A percentile compares a stretch with the other conserved stretches of the same genome.
Evolutionary conservation across 768 basidiomycete genomes (phyloP).

Genomic region (Piloderma croceum): DNA sequence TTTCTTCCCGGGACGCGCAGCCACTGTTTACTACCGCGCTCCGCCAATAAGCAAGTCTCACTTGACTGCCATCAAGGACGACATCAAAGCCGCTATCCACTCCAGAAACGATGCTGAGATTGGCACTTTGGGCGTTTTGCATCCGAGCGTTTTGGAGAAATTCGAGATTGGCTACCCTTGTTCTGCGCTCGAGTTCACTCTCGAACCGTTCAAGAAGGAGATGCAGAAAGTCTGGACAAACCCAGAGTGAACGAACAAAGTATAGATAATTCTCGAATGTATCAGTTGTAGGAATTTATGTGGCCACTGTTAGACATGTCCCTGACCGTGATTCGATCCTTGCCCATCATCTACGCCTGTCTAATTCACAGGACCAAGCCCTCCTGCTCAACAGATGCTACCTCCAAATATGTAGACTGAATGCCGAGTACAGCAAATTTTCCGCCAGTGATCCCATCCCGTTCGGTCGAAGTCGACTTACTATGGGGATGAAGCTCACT

Average conservation of each 20-base stretch:
- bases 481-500: no score
- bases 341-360: no score
- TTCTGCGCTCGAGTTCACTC: constrained; percentile 88
- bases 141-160: constrained; percentile 85
- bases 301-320: no score
- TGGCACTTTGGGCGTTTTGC: constrained; percentile 88
- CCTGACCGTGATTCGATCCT: no score
- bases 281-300: no score
- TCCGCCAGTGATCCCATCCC: no score
- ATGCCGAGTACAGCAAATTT: no score
- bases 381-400: no score
- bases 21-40: constrained; percentile 82
- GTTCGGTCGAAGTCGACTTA: no score
- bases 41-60: constrained; percentile 31
- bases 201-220: constrained; percentile 89
- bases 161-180: constrained; percentile 95
- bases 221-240: constrained; percentile 54
- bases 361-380: no score
- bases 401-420: no score
- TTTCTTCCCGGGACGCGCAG: constrained; percentile 94
- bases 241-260: constrained; percentile 32
- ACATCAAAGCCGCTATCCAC: constrained; percentile 40
- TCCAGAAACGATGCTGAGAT: constrained; percentile 60
- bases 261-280: no score
- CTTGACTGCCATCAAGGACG: constrained; percentile 34